These are phyloP conservation scores for Syncephalis fuscata DNA, from an alignment of 371 early-diverging fungal species.

Conservation along the genomic window DNA sequence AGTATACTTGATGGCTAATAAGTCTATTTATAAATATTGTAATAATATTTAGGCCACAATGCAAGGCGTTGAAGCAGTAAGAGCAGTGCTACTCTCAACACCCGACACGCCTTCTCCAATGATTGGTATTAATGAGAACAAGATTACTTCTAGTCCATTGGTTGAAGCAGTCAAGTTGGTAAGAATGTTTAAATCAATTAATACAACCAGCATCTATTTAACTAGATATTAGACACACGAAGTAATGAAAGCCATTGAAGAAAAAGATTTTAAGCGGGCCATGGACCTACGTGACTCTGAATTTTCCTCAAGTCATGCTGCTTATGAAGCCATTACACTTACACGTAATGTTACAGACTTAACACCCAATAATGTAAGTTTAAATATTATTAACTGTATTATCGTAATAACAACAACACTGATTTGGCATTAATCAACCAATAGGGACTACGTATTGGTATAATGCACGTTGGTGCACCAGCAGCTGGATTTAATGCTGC, in stretches of 20 bases:
- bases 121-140: conserved; percentile 82
- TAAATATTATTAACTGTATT: not conserved
- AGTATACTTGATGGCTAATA: not conserved
- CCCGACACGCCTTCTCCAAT: conserved; percentile 77
- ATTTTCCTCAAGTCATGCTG: conserved; percentile 38
- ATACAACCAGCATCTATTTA: not conserved
- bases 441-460: conserved; percentile 65
- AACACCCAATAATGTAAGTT: not conserved
- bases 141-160: conserved; percentile 65
- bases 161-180: conserved; percentile 82
- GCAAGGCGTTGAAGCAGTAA: conserved; percentile 92
- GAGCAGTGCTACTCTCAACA: conserved; percentile 75
- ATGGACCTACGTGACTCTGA: conserved; percentile 85
- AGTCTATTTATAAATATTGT: not conserved
- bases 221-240: conserved; percentile 45
- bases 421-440: conserved; percentile 1
- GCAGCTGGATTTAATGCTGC: conserved; percentile 98
- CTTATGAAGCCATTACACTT: not conserved
- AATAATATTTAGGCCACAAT: conserved; percentile 41
- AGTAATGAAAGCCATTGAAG: conserved; percentile 65
- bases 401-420: not conserved
- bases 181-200: conserved; percentile 6
- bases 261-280: conserved; percentile 75
- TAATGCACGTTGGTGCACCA: conserved; percentile 91
- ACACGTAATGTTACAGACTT: not conserved